phyloP scores from a whole-genome alignment of 2,329 filamentous ascomycete genomes.

The Hypoxylon sp. region DNA sequence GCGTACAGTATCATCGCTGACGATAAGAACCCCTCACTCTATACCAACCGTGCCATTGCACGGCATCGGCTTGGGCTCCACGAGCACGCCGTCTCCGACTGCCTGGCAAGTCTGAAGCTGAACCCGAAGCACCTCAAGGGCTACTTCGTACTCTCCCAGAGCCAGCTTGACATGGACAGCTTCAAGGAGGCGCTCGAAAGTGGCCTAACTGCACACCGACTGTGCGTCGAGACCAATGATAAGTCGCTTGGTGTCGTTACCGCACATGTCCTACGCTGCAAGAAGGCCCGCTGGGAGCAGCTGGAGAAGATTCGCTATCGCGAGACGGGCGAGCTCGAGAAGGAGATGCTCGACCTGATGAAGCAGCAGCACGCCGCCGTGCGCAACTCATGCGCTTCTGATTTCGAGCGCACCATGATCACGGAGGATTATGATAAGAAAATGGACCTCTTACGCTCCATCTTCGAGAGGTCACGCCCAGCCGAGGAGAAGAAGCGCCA shows the following conservation, averaged over 20 bases:
- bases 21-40: constrained; percentile 78
- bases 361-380: constrained; percentile 54
- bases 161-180: constrained; percentile 76
- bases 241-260: constrained; percentile 76
- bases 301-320: constrained; percentile 69
- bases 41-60: constrained; percentile 88
- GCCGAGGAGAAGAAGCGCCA: constrained; percentile 58
- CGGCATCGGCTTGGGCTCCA: constrained; percentile 77
- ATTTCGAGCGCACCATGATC: constrained; percentile 57
- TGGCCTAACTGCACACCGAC: constrained; percentile 75
- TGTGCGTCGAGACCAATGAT: constrained; percentile 70
- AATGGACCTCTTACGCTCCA: constrained; percentile 52
- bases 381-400: constrained; percentile 39
- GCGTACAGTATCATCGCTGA: constrained; percentile 75
- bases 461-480: constrained; percentile 61
- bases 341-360: constrained; percentile 64
- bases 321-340: constrained; percentile 65
- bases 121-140: constrained; percentile 79
- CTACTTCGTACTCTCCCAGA: constrained; percentile 82
- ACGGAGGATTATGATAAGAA: constrained; percentile 57
- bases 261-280: constrained; percentile 76
- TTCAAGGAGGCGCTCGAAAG: constrained; percentile 76
- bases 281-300: constrained; percentile 85
- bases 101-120: constrained; percentile 75
- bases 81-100: constrained; percentile 80